Evolutionary conservation across 208 protist genomes (phyloP), one percentile per base, ranked within the genome.

Genomic region (Trypanosoma brucei): DNA sequence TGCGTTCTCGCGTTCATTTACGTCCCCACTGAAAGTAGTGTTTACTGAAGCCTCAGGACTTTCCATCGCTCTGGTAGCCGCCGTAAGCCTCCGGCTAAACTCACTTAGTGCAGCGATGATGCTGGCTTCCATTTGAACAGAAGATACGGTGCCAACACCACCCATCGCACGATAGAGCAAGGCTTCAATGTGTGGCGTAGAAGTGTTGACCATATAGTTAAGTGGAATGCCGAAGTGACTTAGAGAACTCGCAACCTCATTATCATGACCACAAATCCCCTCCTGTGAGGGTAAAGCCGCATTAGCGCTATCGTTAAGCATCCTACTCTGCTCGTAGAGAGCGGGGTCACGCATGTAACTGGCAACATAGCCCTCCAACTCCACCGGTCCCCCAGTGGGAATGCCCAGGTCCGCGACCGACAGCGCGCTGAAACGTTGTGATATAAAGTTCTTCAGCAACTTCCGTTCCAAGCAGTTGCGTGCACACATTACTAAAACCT

Each of bases 311-410:
- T 22, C 22, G 22, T 22, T 22, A 38, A 4, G n/a, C 3, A 59
- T 30, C 13, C 48, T 37, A 6, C 31, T 52, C 6, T 64, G 22
- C 14, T 49, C 58, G 40, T 72, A 62, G 7, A 62, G 49, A 9
- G 38, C 54, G 9, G 77, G 82, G 36, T 87, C 84, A 39, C 82
- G 81, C 62, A 93, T 86, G 56, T 84, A 89, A 14, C 73, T 36
- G 33, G 88, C 52, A 13, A 93, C 87, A 55, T 77, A 59, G 9
- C 68, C 57, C 70, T 88, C 81, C 0, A 86, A 72, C 34, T 82
- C 70, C 1, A 60, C 46, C 9, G 83, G 82, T 0, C 74, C 87
- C 31, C 67, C 74, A 35, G 72, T 83, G 11, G 84, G 83, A 36
- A 91, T 73, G 14, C 70, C 59, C 52, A 93, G 71, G 34, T 89